These are phyloP conservation scores for Canavalia ensiformis DNA, from an alignment of 306 rosid species.

Conservation along the genomic window DNA sequence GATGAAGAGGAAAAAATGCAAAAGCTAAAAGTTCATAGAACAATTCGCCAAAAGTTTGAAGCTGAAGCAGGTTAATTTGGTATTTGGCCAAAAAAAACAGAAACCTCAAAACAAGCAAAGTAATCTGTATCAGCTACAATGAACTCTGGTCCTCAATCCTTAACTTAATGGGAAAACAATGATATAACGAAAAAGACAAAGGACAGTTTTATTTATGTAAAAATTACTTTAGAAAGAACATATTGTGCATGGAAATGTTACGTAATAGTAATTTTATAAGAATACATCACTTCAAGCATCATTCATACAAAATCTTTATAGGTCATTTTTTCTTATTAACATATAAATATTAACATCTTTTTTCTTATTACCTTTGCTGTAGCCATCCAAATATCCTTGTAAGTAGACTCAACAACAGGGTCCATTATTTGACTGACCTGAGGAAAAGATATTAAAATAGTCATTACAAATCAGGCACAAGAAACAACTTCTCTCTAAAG, in stretches of 20 bases:
- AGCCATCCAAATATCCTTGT: conserved; percentile 93
- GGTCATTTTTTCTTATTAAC: not conserved
- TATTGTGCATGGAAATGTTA: not conserved
- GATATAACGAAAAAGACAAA: not conserved
- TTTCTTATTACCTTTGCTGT: conserved; percentile 79
- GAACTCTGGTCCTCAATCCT: conserved; percentile 11
- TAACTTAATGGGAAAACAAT: not conserved
- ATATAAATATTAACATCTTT: conserved; percentile 15
- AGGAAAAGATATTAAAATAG: conserved; percentile 35
- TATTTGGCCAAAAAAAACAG: not conserved
- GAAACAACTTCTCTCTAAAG: conserved; percentile 7
- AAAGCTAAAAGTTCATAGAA: not conserved
- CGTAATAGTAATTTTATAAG: not conserved
- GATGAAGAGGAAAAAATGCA: not conserved
- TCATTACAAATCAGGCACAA: conserved; percentile 47
- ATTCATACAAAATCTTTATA: conserved; percentile 1
- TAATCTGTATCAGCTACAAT: not conserved
- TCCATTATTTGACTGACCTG: conserved; percentile 78
- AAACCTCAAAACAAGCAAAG: conserved; percentile 15
- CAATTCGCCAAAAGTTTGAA: not conserved
- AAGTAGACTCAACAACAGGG: conserved; percentile 85
- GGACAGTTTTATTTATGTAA: not conserved
- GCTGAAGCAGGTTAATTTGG: not conserved
- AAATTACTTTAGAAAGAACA: conserved; percentile 1
- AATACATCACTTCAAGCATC: conserved; percentile 35